These are phyloP conservation scores for Salix dunnii DNA, from an alignment of 345 rosid species.

Conservation along the genomic window DNA sequence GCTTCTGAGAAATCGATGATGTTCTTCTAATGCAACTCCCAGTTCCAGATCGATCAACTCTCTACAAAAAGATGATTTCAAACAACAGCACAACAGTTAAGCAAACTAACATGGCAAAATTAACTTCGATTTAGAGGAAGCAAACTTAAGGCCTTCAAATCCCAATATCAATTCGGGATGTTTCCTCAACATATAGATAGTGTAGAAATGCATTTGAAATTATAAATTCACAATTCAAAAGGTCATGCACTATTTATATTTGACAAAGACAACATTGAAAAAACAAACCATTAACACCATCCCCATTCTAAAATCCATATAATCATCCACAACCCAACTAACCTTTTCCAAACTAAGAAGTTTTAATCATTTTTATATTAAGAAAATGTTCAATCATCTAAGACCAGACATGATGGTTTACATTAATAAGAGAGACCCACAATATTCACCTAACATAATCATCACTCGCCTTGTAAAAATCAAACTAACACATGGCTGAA, in stretches of 20 bases:
- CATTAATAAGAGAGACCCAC: conserved; percentile 1
- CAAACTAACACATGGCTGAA: conserved; percentile 5
- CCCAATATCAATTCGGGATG: not conserved
- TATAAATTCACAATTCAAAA: not conserved
- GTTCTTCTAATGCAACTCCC: conserved; percentile 73
- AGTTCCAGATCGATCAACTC: conserved; percentile 81
- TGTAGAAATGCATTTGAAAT: not conserved
- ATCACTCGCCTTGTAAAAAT: not conserved
- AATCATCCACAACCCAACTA: not conserved
- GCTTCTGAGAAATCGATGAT: conserved; percentile 56
- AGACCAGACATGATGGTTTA: not conserved
- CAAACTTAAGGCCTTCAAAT: not conserved
- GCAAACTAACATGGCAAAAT: not conserved
- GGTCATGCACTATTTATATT: not conserved
- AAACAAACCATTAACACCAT: not conserved
- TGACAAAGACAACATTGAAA: not conserved
- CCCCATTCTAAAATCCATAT: not conserved
- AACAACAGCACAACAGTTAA: not conserved
- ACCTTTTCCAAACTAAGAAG: not conserved
- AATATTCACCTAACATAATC: not conserved
- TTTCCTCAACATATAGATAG: not conserved
- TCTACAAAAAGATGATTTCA: conserved; percentile 43
- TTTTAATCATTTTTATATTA: not conserved
- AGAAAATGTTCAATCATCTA: not conserved
- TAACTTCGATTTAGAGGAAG: not conserved